A percentile compares a stretch with the other conserved stretches of the same genome.
Conservation (phyloP, 331 rosid species). For the Phaseolus coccineus region DNA sequence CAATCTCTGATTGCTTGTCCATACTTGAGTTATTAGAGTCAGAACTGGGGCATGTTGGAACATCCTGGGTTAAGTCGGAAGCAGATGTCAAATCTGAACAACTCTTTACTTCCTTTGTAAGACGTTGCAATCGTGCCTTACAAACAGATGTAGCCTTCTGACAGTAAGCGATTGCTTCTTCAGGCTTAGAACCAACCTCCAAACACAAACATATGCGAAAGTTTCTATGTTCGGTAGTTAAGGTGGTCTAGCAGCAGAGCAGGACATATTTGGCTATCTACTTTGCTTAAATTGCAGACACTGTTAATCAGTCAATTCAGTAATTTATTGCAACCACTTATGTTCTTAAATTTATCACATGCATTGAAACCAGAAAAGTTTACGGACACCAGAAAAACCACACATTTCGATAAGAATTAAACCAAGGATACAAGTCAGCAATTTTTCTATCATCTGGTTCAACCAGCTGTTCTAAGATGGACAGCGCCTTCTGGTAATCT, state of each 20-base stretch:
- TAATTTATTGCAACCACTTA: constrained; percentile 19
- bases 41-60: constrained; percentile 40
- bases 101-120: constrained; percentile 65
- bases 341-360: background rate
- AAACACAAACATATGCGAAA: constrained; percentile 92
- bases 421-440: constrained; percentile 93
- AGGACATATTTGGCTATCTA: background rate
- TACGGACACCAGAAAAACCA: constrained; percentile 22
- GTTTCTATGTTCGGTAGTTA: constrained; percentile 68
- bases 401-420: constrained; percentile 31
- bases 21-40: constrained; percentile 51
- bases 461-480: constrained; percentile 81
- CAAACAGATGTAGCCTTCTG: constrained; percentile 85
- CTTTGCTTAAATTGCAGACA: constrained; percentile 22
- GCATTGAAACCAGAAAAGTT: constrained; percentile 17
- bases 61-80: constrained; percentile 54
- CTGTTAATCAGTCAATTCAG: constrained; percentile 22
- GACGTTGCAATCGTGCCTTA: constrained; percentile 73
- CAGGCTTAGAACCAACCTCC: constrained; percentile 78
- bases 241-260: constrained; percentile 45
- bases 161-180: constrained; percentile 82
- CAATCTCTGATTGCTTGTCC: constrained; percentile 83
- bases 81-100: constrained; percentile 57
- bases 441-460: constrained; percentile 85
- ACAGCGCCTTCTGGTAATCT: constrained; percentile 88